These are phyloP conservation scores for Reticulascus tulasneorum DNA, from an alignment of 2,329 filamentous ascomycete genomes.

Conservation along the genomic window DNA sequence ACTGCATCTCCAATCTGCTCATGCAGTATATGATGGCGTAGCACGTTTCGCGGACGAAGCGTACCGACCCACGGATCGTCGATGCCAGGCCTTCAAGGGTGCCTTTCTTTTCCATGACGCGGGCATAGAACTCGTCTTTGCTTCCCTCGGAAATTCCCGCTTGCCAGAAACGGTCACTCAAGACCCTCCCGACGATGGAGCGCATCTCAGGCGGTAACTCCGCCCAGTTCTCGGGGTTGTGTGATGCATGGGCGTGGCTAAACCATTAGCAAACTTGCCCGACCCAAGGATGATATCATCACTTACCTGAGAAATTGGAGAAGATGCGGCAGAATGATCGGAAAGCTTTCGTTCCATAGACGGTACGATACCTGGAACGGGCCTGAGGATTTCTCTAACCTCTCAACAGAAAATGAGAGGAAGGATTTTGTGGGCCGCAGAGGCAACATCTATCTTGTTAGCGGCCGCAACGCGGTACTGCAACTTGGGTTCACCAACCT, in stretches of 20 bases:
- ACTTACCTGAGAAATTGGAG: constrained; percentile 72
- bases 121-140: constrained; percentile 93
- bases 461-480: not conserved
- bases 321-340: constrained; percentile 77
- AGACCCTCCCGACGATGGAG: constrained; percentile 70
- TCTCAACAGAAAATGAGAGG: constrained; percentile 88
- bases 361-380: constrained; percentile 71
- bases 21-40: constrained; percentile 95
- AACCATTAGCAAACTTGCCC: not conserved
- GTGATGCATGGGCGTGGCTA: constrained; percentile 85
- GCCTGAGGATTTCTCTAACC: constrained; percentile 68
- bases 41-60: constrained; percentile 86
- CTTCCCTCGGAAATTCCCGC: constrained; percentile 93
- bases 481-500: constrained; percentile 37
- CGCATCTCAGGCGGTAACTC: constrained; percentile 72
- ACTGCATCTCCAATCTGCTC: constrained; percentile 79
- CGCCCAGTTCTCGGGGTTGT: constrained; percentile 81
- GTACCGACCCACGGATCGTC: constrained; percentile 81
- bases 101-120: constrained; percentile 81
- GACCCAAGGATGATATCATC: no score
- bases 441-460: constrained; percentile 57
- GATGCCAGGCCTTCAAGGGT: constrained; percentile 93
- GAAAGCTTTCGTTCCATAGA: constrained; percentile 83
- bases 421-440: constrained; percentile 86
- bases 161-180: constrained; percentile 98